Conservation (phyloP, 306 rosid species). For the Sophora flavescens region DNA sequence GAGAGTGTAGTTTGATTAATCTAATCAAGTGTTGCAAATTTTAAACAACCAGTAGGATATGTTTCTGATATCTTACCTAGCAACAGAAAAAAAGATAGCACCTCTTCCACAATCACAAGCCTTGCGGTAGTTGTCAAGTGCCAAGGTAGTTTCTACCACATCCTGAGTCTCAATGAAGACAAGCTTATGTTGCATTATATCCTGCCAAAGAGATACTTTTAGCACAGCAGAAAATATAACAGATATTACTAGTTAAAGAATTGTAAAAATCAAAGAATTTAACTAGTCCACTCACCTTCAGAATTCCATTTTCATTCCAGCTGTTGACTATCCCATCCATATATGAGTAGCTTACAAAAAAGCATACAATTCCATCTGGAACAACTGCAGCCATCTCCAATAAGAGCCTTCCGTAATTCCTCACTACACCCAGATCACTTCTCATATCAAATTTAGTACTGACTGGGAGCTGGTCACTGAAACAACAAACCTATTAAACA, state of each 20-base stretch:
- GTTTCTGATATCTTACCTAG: slow-evolving; percentile 63
- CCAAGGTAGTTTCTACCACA: slow-evolving; percentile 95
- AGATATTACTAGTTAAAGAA: slow-evolving; percentile 13
- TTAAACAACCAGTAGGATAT: slow-evolving; percentile 35
- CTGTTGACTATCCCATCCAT: slow-evolving; percentile 94
- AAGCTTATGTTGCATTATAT: slow-evolving; percentile 97
- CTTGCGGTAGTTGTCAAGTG: slow-evolving; percentile 93
- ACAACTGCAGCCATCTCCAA: slow-evolving; percentile 97
- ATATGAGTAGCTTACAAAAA: slow-evolving; percentile 94
- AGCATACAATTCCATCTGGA: slow-evolving; percentile 94
- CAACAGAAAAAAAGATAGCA: slow-evolving; percentile 95
- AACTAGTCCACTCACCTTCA: slow-evolving; percentile 64
- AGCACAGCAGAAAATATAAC: slow-evolving; percentile 36
- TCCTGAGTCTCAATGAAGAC: slow-evolving; percentile 95
- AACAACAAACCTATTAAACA: slow-evolving; percentile 43
- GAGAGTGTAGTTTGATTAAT: slow-evolving; percentile 6
- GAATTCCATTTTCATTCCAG: slow-evolving; percentile 95
- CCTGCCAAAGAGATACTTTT: slow-evolving; percentile 59
- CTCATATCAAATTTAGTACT: slow-evolving; percentile 98
- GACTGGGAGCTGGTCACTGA: slow-evolving; percentile 97
- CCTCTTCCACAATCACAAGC: slow-evolving; percentile 99
- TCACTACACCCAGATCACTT: slow-evolving; percentile 93
- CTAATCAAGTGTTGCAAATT: slow-evolving; percentile 12
- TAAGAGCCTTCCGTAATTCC: slow-evolving; percentile 94
- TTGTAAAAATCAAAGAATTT: slow-evolving; percentile 29